Evolutionary conservation across 179 eudicot genomes (phyloP).

Genomic region (Actinidia chinensis): DNA sequence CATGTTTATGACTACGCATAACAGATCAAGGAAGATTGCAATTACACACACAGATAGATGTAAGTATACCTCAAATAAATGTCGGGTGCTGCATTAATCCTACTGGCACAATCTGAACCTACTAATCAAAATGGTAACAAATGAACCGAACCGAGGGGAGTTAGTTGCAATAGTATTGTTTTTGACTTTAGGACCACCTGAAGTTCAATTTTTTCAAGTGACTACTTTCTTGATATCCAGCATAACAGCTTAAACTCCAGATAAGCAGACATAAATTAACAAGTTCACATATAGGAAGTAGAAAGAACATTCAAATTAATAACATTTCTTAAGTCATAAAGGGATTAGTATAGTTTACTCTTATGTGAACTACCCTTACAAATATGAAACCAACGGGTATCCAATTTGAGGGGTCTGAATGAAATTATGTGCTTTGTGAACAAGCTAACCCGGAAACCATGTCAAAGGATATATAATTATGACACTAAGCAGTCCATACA

Average conservation of each 20-base stretch:
- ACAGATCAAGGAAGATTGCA: background rate
- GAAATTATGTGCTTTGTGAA: background rate
- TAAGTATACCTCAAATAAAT: background rate
- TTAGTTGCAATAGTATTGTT: background rate
- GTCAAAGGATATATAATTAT: background rate
- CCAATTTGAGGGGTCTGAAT: background rate
- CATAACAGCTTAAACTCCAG: background rate
- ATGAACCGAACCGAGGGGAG: conserved; percentile 5
- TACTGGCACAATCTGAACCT: background rate
- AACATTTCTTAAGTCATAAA: background rate
- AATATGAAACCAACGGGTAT: background rate
- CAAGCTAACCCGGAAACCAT: background rate
- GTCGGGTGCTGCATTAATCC: background rate
- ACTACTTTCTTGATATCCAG: conserved; percentile 1
- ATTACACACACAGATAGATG: background rate
- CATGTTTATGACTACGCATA: background rate
- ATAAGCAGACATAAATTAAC: background rate
- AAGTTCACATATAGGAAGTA: background rate
- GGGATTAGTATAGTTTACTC: background rate
- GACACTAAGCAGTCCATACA: background rate
- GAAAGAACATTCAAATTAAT: background rate
- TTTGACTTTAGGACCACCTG: conserved; percentile 3
- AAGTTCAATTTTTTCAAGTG: background rate
- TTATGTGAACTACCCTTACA: background rate
- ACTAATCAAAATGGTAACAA: conserved; percentile 11